Evolutionary conservation across 768 basidiomycete species (phyloP).

Genomic region (Leccinellum rugosiceps): DNA sequence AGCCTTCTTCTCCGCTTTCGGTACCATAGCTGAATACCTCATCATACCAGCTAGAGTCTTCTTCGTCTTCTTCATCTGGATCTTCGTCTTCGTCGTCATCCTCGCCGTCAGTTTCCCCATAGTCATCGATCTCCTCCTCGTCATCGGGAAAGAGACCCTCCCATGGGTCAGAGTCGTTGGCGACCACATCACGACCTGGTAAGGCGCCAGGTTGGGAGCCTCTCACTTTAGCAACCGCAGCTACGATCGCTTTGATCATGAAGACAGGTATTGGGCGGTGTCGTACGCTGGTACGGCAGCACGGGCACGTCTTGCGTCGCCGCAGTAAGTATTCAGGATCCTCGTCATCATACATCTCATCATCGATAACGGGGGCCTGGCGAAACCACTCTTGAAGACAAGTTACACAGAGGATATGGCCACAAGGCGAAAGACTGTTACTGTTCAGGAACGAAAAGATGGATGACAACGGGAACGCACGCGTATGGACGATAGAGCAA

Average conservation of each 20-base stretch:
- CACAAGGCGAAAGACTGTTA: slow-evolving; percentile 66
- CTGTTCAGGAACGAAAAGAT: slow-evolving; percentile 5
- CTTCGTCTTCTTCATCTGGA: slow-evolving; percentile 30
- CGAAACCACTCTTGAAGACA: slow-evolving; percentile 81
- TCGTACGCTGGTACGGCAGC: slow-evolving; percentile 56
- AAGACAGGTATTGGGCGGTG: slow-evolving; percentile 67
- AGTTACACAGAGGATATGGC: slow-evolving; percentile 68
- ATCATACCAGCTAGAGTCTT: slow-evolving; percentile 28
- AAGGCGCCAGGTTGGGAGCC: slow-evolving; percentile 18
- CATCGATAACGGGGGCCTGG: slow-evolving; percentile 51
- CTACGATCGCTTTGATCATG: slow-evolving; percentile 58
- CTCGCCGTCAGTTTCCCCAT: slow-evolving; percentile 23
- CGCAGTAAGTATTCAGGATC: slow-evolving; percentile 46
- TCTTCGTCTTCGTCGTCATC: slow-evolving; percentile 26
- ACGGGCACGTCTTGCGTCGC: slow-evolving; percentile 70
- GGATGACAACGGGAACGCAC: slow-evolving; percentile 39
- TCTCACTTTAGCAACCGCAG: slow-evolving; percentile 47
- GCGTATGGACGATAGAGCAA: slow-evolving; percentile 60
- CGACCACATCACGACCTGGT: slow-evolving; percentile 25
- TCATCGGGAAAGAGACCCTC: slow-evolving; percentile 59
- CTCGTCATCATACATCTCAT: slow-evolving; percentile 42
- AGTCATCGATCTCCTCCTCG: slow-evolving; percentile 41
- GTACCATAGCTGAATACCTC: slow-evolving; percentile 37
- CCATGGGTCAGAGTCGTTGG: slow-evolving; percentile 61
- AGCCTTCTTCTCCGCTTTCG: slow-evolving; percentile 34